Percentiles rank a stretch among this genome's conserved stretches.
Evolutionary conservation across 2,329 filamentous ascomycete species (phyloP).

Genomic region (Drechslera avenae): DNA sequence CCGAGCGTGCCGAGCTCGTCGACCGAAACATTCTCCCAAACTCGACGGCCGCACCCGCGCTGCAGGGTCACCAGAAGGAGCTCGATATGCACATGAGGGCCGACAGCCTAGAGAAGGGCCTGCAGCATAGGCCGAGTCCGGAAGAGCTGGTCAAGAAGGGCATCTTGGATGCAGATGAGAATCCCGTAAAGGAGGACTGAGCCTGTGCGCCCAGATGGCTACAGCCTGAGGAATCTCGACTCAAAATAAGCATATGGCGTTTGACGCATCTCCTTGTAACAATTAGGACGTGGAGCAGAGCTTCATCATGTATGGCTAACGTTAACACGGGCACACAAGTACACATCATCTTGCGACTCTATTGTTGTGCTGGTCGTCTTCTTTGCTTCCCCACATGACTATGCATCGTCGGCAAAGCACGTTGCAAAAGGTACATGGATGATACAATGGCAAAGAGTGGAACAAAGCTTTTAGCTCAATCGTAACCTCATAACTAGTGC

Average conservation of each 20-base stretch:
- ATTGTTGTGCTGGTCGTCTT: background rate
- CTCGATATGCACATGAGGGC: slow-evolving; percentile 87
- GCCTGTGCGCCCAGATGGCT: background rate
- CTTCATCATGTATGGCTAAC: slow-evolving; percentile 9
- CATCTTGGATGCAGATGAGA: slow-evolving; percentile 64
- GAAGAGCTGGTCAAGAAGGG: slow-evolving; percentile 79
- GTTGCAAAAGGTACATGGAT: background rate
- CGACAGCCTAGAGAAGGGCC: slow-evolving; percentile 84
- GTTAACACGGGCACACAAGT: slow-evolving; percentile 3
- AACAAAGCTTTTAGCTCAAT: slow-evolving; percentile 25
- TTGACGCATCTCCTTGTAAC: slow-evolving; percentile 5
- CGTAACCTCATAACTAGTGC: slow-evolving; percentile 7
- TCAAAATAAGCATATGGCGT: slow-evolving; percentile 2
- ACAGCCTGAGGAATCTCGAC: too few relatives aligned
- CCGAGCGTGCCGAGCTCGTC: slow-evolving; percentile 75
- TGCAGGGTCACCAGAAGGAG: slow-evolving; percentile 82
- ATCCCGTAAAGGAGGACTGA: slow-evolving; percentile 38
- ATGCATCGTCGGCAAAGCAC: background rate
- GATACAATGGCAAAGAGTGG: slow-evolving; percentile 12
- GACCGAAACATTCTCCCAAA: slow-evolving; percentile 88
- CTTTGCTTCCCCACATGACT: background rate
- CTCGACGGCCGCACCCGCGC: slow-evolving; percentile 74
- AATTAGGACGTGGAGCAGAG: background rate
- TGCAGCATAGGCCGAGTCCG: slow-evolving; percentile 75
- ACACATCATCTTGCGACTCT: background rate